Percentiles rank a stretch among this genome's conserved stretches.
These are phyloP conservation scores for Plectosphaerella plurivora DNA, from an alignment of 2,329 filamentous ascomycete genomes.

Conservation along the genomic window DNA sequence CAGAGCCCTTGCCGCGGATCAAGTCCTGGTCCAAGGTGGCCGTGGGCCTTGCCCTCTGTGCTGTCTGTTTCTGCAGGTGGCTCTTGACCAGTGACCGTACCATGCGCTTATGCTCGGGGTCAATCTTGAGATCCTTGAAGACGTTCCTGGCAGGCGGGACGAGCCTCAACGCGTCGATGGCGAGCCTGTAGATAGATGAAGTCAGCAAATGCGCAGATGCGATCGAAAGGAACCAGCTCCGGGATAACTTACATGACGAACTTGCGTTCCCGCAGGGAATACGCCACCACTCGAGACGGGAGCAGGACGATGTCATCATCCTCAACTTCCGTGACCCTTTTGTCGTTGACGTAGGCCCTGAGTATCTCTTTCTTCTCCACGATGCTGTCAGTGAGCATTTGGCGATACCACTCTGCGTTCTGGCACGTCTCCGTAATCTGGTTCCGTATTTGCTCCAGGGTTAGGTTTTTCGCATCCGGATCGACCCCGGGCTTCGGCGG, in stretches of 20 bases:
- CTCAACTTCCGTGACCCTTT: neutral
- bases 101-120: conserved; percentile 14
- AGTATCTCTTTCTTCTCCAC: neutral
- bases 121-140: conserved; percentile 17
- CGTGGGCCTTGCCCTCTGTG: neutral
- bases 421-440: neutral
- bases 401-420: neutral
- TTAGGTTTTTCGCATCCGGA: neutral
- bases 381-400: no score
- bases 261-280: conserved; percentile 17
- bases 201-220: no score
- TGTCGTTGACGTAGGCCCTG: neutral
- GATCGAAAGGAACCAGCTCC: no score
- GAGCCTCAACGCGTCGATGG: neutral
- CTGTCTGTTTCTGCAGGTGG: conserved; percentile 11
- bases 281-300: conserved; percentile 14
- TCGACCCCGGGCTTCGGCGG: neutral
- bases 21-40: conserved; percentile 1
- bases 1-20: conserved; percentile 1
- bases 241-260: conserved; percentile 9
- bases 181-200: neutral
- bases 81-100: conserved; percentile 12
- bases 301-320: conserved; percentile 10
- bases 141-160: neutral
- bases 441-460: neutral